phyloP scores from a whole-genome alignment of 2,329 filamentous ascomycete species.

The Grosmannia penicillata region DNA sequence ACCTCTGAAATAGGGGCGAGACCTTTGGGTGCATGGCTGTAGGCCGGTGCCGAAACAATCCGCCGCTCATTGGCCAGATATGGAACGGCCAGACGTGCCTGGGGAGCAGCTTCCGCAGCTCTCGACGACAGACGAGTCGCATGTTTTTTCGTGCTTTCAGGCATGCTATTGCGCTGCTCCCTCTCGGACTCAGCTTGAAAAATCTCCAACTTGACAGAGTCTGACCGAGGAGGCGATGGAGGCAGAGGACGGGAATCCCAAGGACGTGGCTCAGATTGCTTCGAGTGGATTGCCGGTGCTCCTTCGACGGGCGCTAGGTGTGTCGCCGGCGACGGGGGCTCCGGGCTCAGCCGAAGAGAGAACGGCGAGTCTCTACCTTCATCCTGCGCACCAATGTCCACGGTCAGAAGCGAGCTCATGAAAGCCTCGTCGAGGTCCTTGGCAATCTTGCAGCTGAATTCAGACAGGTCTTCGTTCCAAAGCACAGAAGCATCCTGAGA shows the following conservation, averaged over 20 bases:
- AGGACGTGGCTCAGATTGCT: conserved; percentile 6
- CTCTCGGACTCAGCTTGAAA: conserved; percentile 9
- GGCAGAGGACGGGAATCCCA: conserved; percentile 38
- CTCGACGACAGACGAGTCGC: too few species aligned
- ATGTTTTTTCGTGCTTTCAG: too few species aligned
- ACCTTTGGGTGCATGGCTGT: conserved; percentile 21
- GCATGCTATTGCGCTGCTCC: not conserved
- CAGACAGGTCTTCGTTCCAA: conserved; percentile 61
- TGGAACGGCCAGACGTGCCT: not conserved
- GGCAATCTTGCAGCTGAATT: conserved; percentile 72
- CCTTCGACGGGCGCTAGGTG: not conserved
- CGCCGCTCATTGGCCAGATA: conserved; percentile 32
- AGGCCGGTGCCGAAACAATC: conserved; percentile 34
- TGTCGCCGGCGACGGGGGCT: conserved; percentile 9
- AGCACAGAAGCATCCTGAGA: conserved; percentile 12
- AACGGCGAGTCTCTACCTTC: conserved; percentile 25
- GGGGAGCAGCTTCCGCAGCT: too few species aligned
- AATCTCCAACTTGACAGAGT: conserved; percentile 13
- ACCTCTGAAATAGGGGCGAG: conserved; percentile 36
- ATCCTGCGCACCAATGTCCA: conserved; percentile 6
- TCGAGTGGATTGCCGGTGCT: not conserved
- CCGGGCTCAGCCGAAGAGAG: conserved; percentile 25
- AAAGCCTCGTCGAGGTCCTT: conserved; percentile 90
- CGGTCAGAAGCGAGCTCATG: conserved; percentile 43
- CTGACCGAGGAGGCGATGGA: conserved; percentile 24